Base-by-base conservation (phyloP, 2,329 filamentous ascomycete species). In the Aspergillus melleus region DNA sequence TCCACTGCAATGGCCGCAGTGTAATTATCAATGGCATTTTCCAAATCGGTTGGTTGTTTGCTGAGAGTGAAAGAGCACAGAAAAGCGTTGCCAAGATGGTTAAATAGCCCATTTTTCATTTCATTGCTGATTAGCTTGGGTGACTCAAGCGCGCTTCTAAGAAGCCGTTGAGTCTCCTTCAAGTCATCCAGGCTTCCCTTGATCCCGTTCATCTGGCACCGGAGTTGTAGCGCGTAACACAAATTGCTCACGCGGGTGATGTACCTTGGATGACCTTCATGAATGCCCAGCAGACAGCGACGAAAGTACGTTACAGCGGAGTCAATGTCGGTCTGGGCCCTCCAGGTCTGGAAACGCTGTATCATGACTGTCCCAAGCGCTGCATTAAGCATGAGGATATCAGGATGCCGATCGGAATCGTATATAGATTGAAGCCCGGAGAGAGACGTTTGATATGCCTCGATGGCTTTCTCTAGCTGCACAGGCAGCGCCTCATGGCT, bases 321-420 rank as follows among this genome's bases (percentile, higher is more conserved):
- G 3, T 57, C 55, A 16, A 57, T 46, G 29, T 57, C 55, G 26
- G 47, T 22, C 0, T 52, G 47, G 12, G 47, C 36, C n/a, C 55
- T 26, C 55, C 55, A 57, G 49, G 51, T 49, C 14, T 46, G 4
- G 19, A 52, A 57, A 4, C 55, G 47, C 36, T 52, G 47, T 5
- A 52, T 44, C 55, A 57, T 57, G 14, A 57, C 55, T 16, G 51
- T 29, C 16, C 55, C 55, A 9, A 57, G 55, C 6, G 47, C 32
- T 8, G 49, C 26, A 20, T 57, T 57, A 1, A 57, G 29, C 55
- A 57, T 57, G 19, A 57, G 36, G 20, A 57, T 52, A 52, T 57
- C 16, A 4, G 55, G 47, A 19, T 57, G 55, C 20, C 26, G 19
- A 19, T 57, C 47, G 2, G 47, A 46, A 5, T 32, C 2, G 24